phyloP scores from a whole-genome alignment of 345 rosid species.

The Eucalyptus rudis region DNA sequence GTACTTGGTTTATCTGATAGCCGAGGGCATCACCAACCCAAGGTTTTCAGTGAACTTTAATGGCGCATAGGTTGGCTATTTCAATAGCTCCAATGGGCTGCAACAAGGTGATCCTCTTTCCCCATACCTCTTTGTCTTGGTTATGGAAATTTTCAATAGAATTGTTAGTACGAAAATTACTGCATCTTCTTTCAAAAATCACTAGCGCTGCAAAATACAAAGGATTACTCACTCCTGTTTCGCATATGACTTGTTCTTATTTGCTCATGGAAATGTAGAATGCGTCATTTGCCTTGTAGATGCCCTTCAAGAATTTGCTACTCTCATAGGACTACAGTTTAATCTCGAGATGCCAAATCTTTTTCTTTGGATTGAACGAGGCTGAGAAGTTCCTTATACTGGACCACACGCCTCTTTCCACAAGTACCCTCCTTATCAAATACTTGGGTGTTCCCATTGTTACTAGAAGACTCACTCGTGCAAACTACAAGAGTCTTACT shows the following conservation, averaged over 20 bases:
- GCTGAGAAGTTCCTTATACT: background rate
- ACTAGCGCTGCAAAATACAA: background rate
- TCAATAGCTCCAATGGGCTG: background rate
- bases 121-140: background rate
- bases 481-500: background rate
- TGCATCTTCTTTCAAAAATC: background rate
- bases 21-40: background rate
- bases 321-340: background rate
- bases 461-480: background rate
- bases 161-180: background rate
- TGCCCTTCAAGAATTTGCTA: background rate
- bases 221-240: background rate
- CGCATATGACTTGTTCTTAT: background rate
- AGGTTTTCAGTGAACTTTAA: background rate
- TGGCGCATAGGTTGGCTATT: background rate
- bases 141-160: background rate
- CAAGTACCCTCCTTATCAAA: background rate
- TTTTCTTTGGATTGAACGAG: background rate
- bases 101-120: background rate
- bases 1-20: background rate
- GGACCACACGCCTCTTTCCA: background rate
- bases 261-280: background rate
- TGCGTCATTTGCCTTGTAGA: background rate
- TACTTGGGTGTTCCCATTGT: background rate
- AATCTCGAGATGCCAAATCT: background rate